These are phyloP conservation scores for Ganoderma resinaceum DNA, from an alignment of 1,284 basidiomycete genomes.

Conservation along the genomic window DNA sequence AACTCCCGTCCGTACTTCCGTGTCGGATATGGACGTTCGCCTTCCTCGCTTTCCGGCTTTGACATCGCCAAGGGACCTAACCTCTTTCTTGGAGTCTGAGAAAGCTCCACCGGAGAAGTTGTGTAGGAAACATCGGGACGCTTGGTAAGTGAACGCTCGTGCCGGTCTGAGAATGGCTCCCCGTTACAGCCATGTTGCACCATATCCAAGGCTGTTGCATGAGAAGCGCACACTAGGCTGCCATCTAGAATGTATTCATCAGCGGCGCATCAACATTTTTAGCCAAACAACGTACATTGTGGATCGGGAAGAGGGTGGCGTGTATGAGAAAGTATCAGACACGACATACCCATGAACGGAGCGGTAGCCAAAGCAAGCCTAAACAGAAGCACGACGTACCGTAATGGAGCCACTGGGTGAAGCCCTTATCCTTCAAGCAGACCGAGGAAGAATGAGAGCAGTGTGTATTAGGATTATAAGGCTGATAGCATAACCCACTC, in stretches of 20 bases:
- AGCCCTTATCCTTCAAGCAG: too few relatives aligned
- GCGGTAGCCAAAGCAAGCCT: neutral
- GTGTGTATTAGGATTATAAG: constrained; percentile 11
- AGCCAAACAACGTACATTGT: neutral
- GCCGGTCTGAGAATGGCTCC: too few relatives aligned
- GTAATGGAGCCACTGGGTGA: too few relatives aligned
- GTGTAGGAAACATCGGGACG: too few relatives aligned
- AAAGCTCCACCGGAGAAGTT: too few relatives aligned
- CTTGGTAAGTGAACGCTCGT: too few relatives aligned
- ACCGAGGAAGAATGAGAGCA: neutral
- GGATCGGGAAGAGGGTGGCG: neutral
- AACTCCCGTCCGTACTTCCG: neutral
- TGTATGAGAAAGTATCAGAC: neutral
- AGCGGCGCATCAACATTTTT: neutral
- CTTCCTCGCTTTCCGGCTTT: too few relatives aligned
- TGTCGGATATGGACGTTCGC: too few relatives aligned
- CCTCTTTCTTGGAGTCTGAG: too few relatives aligned
- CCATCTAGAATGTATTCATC: neutral
- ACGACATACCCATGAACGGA: too few relatives aligned
- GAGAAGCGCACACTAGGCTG: neutral
- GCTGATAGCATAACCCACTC: neutral
- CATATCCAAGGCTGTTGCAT: too few relatives aligned
- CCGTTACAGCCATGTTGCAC: neutral
- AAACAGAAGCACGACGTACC: neutral
- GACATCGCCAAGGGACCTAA: too few relatives aligned